A percentile compares a stretch with the other conserved stretches of the same genome.
phyloP scores from a whole-genome alignment of 2,329 filamentous ascomycete species.

The Diplodia mutila region DNA sequence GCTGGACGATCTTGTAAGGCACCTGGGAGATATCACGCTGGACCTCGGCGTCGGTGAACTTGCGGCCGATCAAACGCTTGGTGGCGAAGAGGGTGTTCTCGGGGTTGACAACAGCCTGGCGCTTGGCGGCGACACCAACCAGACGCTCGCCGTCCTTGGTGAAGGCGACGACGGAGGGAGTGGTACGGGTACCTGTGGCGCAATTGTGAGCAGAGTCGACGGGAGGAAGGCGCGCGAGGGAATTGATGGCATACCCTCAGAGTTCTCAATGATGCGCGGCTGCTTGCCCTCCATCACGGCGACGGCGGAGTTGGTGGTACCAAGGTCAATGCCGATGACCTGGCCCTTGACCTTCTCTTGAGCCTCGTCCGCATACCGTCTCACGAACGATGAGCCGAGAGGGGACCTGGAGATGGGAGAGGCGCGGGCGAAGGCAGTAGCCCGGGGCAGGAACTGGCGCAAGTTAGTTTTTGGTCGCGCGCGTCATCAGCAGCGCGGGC shows the following conservation, averaged over 20 bases:
- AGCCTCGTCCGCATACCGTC: conserved; percentile 72
- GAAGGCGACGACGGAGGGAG: conserved; percentile 93
- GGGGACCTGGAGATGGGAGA: conserved; percentile 70
- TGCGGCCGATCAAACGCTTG: conserved; percentile 97
- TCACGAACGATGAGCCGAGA: conserved; percentile 71
- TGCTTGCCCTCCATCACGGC: conserved; percentile 97
- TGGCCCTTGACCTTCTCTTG: conserved; percentile 87
- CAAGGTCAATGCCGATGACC: conserved; percentile 98
- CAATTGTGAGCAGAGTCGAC: conserved; percentile 28
- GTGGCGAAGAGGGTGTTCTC: conserved; percentile 98
- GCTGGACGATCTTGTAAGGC: conserved; percentile 97
- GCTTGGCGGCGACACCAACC: conserved; percentile 96
- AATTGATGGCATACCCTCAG: conserved; percentile 69
- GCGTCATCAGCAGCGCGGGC: conserved; percentile 29
- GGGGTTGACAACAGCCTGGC: conserved; percentile 96
- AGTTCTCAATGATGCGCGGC: conserved; percentile 96
- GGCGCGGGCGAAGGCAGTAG: conserved; percentile 70
- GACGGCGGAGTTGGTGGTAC: conserved; percentile 97
- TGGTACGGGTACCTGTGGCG: conserved; percentile 76
- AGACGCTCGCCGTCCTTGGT: conserved; percentile 93
- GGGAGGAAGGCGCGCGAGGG: conserved; percentile 5
- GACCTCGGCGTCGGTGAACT: conserved; percentile 91
- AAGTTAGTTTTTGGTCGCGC: conserved; percentile 3
- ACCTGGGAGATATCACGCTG: conserved; percentile 98
- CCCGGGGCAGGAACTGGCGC: conserved; percentile 68